These are phyloP conservation scores for Rhizoctonia solani DNA, from an alignment of 1,284 basidiomycete genomes.

Conservation along the genomic window DNA sequence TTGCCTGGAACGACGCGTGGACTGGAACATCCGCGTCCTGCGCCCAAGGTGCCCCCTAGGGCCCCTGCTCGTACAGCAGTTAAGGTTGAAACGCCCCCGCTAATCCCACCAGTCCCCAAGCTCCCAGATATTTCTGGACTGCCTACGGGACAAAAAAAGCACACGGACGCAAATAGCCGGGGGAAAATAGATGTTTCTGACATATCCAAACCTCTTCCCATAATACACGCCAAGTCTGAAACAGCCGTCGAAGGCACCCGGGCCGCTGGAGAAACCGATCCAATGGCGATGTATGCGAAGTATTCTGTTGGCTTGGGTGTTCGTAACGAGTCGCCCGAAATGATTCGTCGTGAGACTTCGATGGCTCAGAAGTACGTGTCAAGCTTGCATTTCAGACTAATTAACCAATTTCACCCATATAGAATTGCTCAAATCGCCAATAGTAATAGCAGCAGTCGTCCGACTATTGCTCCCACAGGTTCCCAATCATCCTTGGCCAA, in stretches of 20 bases:
- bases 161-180: conserved; percentile 5
- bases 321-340: conserved; percentile 16
- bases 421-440: conserved; percentile 30
- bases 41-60: conserved; percentile 19
- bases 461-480: neutral
- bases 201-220: conserved; percentile 21
- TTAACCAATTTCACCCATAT: neutral
- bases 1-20: neutral
- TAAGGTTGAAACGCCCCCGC: neutral
- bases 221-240: neutral
- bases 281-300: conserved; percentile 31
- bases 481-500: conserved; percentile 24
- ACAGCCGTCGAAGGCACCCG: neutral
- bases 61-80: neutral
- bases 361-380: conserved; percentile 24
- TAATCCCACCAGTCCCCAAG: conserved; percentile 3
- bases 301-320: conserved; percentile 29
- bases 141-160: conserved; percentile 7
- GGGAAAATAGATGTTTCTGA: conserved; percentile 29
- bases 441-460: neutral
- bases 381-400: neutral
- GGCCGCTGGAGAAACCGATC: conserved; percentile 10
- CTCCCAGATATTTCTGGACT: conserved; percentile 8
- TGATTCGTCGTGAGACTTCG: conserved; percentile 18
- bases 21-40: conserved; percentile 26